These are phyloP conservation scores for Ustanciosporium gigantosporum DNA, from an alignment of 1,284 basidiomycete genomes.

Conservation along the genomic window DNA sequence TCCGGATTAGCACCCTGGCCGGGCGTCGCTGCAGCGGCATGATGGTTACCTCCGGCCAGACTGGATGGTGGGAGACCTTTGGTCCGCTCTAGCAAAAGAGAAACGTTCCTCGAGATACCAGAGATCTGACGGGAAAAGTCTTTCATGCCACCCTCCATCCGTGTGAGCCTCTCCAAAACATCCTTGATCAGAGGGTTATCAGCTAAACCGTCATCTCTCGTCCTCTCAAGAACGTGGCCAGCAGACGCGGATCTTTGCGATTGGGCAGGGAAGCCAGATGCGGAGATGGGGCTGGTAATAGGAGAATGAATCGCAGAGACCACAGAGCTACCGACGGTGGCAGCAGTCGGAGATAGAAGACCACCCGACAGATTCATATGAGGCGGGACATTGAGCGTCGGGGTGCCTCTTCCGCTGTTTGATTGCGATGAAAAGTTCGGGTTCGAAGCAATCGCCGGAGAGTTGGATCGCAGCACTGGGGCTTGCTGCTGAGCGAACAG, in stretches of 20 bases:
- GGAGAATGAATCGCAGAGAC: slow-evolving; percentile 16
- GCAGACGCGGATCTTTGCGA: slow-evolving; percentile 17
- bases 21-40: slow-evolving; percentile 1
- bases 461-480: slow-evolving; percentile 2
- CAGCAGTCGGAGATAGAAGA: slow-evolving; percentile 41
- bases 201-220: slow-evolving; percentile 9
- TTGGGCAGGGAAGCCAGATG: slow-evolving; percentile 9
- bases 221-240: slow-evolving; percentile 16
- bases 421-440: slow-evolving; percentile 1
- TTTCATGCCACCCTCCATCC: slow-evolving; percentile 72
- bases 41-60: slow-evolving; percentile 17
- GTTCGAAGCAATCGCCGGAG: slow-evolving; percentile 4
- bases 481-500: background rate
- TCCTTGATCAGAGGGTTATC: slow-evolving; percentile 68
- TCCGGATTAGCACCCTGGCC: slow-evolving; percentile 13
- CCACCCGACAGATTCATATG: slow-evolving; percentile 33
- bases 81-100: slow-evolving; percentile 71
- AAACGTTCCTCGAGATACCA: slow-evolving; percentile 76
- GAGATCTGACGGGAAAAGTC: slow-evolving; percentile 75
- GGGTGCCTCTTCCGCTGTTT: slow-evolving; percentile 16
- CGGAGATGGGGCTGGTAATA: slow-evolving; percentile 20
- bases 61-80: slow-evolving; percentile 19
- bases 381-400: slow-evolving; percentile 17
- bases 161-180: slow-evolving; percentile 73
- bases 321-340: slow-evolving; percentile 22